Base-by-base conservation (phyloP, 2,329 filamentous ascomycete species). In the Aspergillus awamori region DNA sequence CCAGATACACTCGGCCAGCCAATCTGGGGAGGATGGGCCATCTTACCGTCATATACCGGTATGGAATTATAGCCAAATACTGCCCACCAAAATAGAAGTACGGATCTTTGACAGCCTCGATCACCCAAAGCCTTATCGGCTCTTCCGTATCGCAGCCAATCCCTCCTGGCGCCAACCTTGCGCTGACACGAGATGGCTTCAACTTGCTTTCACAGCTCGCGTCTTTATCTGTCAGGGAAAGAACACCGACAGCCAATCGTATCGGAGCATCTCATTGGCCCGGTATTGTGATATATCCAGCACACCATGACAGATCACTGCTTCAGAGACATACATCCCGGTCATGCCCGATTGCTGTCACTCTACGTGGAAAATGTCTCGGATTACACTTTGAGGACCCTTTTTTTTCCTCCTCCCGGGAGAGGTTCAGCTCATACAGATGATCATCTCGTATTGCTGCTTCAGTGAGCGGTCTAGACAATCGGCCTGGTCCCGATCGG, bases 241-340 rank as follows among this genome's bases (percentile, higher is more conserved):
- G 8, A 30, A 43, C 24, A 2, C 22, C 11, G 15, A 20, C 15
- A 36, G 33, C 33, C 33, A 36, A 11, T 36, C 33, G 33, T 36
- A 36, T 36, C 33, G 2, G 33, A 13, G 33, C 33, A 6, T 13
- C 10, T 13, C 33, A 28, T 28, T 11, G 53, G 24, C 8, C 28
- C 8, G 39, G 11, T 7, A 33, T 22, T 47, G 52, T 43, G 53
- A 20, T 49, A 26, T 7, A n/a, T 38, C 53, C 53, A 55, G 13
- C 53, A 28, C 53, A 55, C 15, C 53, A n/a, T 55, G 53, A 55
- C 53, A 55, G 53, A 45, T 55, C 53, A 55, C 24, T 10, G 38
- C 28, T 55, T n/a, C 53, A 43, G 53, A 22, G 30, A 28, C 33
- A 36, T 30, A 17, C 3, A 33, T 55, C n/a, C 53, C 38, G 24